These are phyloP conservation scores for Rhizophora apiculata DNA, from an alignment of 345 rosid species.

Conservation along the genomic window DNA sequence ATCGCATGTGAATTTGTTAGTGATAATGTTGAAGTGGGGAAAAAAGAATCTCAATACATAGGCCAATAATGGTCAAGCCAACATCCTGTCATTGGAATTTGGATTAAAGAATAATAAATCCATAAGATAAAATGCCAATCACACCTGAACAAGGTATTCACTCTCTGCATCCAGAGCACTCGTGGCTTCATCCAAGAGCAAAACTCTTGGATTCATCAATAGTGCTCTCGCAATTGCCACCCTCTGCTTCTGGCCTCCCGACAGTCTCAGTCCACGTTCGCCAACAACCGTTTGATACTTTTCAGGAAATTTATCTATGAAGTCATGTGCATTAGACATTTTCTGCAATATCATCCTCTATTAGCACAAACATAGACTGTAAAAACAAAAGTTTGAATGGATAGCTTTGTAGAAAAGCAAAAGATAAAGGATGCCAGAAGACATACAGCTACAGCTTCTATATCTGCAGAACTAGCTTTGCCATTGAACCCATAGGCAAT, in stretches of 20 bases:
- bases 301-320: slow-evolving; percentile 74
- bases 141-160: slow-evolving; percentile 90
- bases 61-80: no score
- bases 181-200: slow-evolving; percentile 91
- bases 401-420: neutral
- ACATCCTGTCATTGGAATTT: no score
- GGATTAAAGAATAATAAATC: no score
- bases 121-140: slow-evolving; percentile 2
- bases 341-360: slow-evolving; percentile 43
- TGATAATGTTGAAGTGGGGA: no score
- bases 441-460: slow-evolving; percentile 76
- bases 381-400: neutral
- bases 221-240: slow-evolving; percentile 90
- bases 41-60: neutral
- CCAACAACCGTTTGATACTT: slow-evolving; percentile 75
- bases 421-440: neutral
- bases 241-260: slow-evolving; percentile 95
- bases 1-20: neutral
- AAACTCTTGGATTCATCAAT: slow-evolving; percentile 77
- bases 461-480: slow-evolving; percentile 44
- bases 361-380: neutral
- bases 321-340: slow-evolving; percentile 96
- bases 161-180: slow-evolving; percentile 97
- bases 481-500: slow-evolving; percentile 72
- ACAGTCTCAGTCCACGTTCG: slow-evolving; percentile 88